These are phyloP conservation scores for Arthromyces matolae DNA, from an alignment of 768 basidiomycete species.

Conservation along the genomic window DNA sequence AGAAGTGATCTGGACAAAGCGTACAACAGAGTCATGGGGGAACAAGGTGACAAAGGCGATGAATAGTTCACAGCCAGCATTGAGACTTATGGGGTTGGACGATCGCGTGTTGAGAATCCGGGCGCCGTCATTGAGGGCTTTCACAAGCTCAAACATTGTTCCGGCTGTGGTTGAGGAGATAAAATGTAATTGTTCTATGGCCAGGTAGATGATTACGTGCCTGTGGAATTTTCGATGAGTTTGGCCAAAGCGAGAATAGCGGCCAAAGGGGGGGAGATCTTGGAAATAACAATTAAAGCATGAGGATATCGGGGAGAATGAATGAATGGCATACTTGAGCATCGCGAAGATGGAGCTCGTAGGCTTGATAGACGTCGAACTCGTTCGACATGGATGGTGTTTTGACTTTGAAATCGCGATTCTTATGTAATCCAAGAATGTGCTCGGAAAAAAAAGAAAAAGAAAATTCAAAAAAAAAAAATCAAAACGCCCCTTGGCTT, in stretches of 20 bases:
- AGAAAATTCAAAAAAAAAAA: too few relatives aligned
- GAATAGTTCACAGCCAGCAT: constrained; percentile 89
- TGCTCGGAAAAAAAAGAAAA: too few relatives aligned
- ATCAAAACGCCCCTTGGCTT: too few relatives aligned
- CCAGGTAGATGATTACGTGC: constrained; percentile 38
- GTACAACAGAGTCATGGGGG: constrained; percentile 76
- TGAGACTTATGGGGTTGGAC: constrained; percentile 77
- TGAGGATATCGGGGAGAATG: neutral
- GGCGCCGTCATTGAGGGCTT: constrained; percentile 76
- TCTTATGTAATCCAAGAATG: constrained; percentile 9
- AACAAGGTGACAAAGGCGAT: constrained; percentile 84
- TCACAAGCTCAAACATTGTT: constrained; percentile 90
- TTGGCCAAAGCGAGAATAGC: constrained; percentile 85
- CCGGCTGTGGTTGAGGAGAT: constrained; percentile 48
- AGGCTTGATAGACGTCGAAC: constrained; percentile 46
- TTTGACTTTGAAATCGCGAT: constrained; percentile 4
- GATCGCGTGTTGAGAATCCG: constrained; percentile 56
- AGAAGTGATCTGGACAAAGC: constrained; percentile 25
- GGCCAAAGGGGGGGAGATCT: constrained; percentile 83
- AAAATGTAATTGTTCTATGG: neutral
- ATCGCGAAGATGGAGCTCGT: constrained; percentile 57
- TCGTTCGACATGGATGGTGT: constrained; percentile 9
- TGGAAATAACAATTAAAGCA: constrained; percentile 5
- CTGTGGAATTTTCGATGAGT: constrained; percentile 74
- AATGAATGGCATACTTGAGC: constrained; percentile 48